Percentiles rank a stretch among this genome's conserved stretches.
Conservation (phyloP, 441 rosid species). For the Populus tomentosa region DNA sequence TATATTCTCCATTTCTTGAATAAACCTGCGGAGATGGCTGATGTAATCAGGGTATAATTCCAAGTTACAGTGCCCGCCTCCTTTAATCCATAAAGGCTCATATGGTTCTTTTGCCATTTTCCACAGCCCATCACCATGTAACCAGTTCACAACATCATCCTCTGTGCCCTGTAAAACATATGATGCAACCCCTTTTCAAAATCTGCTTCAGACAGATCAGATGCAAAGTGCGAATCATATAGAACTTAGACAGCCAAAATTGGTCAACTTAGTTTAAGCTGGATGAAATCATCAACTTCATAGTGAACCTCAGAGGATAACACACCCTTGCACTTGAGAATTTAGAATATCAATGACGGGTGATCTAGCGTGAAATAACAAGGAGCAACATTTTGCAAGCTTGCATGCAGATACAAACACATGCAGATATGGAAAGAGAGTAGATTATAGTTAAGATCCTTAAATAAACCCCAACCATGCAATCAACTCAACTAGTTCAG, state of each 20-base stretch:
- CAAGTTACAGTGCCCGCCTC: slow-evolving; percentile 98
- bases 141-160: slow-evolving; percentile 94
- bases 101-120: slow-evolving; percentile 82
- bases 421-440: too few relatives aligned
- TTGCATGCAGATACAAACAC: too few relatives aligned
- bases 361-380: too few relatives aligned
- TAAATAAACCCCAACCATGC: too few relatives aligned
- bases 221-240: neutral
- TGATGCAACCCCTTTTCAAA: slow-evolving; percentile 2
- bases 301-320: neutral
- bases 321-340: neutral
- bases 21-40: slow-evolving; percentile 69
- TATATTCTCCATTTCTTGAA: slow-evolving; percentile 85
- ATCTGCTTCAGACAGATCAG: neutral
- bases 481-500: too few relatives aligned
- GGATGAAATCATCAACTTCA: too few relatives aligned
- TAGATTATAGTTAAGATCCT: too few relatives aligned
- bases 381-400: too few relatives aligned
- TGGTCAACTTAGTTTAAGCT: neutral
- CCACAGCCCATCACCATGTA: slow-evolving; percentile 90
- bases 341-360: neutral
- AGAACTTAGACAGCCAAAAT: neutral
- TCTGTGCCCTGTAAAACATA: slow-evolving; percentile 69
- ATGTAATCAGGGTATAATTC: slow-evolving; percentile 94
- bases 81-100: slow-evolving; percentile 96